These are phyloP conservation scores for Boletus pseudopeckii DNA, from an alignment of 768 basidiomycete genomes.

Conservation along the genomic window DNA sequence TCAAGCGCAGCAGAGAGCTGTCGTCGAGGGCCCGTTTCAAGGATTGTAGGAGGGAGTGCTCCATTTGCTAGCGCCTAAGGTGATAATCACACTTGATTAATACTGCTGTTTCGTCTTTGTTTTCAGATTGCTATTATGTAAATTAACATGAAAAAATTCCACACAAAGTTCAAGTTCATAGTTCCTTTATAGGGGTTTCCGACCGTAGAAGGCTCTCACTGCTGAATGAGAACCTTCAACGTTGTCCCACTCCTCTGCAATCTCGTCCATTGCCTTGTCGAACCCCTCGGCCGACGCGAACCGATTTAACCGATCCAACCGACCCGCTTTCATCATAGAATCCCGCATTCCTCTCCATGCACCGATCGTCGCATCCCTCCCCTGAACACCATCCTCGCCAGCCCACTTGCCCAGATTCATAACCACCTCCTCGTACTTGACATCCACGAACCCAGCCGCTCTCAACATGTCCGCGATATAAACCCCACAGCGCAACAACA, in stretches of 20 bases:
- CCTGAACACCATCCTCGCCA: slow-evolving; percentile 20
- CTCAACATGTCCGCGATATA: slow-evolving; percentile 22
- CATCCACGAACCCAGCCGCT: slow-evolving; percentile 14
- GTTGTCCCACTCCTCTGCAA: slow-evolving; percentile 27
- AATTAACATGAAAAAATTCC: no score
- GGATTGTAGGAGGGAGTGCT: slow-evolving; percentile 29
- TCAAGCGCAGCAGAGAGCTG: slow-evolving; percentile 55
- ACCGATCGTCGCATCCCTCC: slow-evolving; percentile 11
- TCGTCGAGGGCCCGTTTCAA: slow-evolving; percentile 59
- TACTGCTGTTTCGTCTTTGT: no score
- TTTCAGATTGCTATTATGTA: no score
- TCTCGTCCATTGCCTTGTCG: slow-evolving; percentile 13
- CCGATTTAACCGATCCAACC: slow-evolving; percentile 8
- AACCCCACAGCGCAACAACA: slow-evolving; percentile 7
- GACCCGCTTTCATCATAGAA: slow-evolving; percentile 18
- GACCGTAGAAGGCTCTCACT: slow-evolving; percentile 9
- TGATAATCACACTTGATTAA: neutral
- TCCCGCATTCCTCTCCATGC: slow-evolving; percentile 25
- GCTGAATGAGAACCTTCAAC: slow-evolving; percentile 10
- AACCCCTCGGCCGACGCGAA: slow-evolving; percentile 20
- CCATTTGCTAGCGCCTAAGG: neutral
- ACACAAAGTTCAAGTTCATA: neutral
- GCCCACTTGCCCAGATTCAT: slow-evolving; percentile 27
- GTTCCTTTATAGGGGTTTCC: slow-evolving; percentile 8
- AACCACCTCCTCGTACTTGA: slow-evolving; percentile 14